Base-by-base conservation (phyloP, 2,329 filamentous ascomycete genomes). In the Diaporthe capsici region DNA sequence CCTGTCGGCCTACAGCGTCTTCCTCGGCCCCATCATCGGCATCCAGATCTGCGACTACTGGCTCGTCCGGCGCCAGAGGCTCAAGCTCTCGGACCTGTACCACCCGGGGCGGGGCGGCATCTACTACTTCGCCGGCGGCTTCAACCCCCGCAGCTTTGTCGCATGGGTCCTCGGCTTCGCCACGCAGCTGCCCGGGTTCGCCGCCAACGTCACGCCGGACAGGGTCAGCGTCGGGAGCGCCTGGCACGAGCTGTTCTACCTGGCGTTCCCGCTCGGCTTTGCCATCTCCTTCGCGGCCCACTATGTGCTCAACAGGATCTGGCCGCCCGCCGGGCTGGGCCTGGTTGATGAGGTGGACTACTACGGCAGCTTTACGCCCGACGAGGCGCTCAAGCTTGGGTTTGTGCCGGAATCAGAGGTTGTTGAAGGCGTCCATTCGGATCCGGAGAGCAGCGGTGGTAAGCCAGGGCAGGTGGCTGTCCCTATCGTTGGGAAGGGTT, bases 1-100 rank as follows among this genome's bases (percentile, higher is more conserved):
- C 1, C 80, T 89, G 22, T 83, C 80, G 8, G 84, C 82, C 2
- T 90, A 86, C 61, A 70, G 65, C 51, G 76, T 77, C 25, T 76
- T 78, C 28, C 74, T 77, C 8, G 77, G 73, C 2, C 76, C 77
- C 12, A 76, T 77, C 28, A 77, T 76, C 31, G 77, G 77, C 15
- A 73, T 78, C 12, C 71, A 75, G 34, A 71, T 75, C 39, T 65
- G 58, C 10, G 76, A 77, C 47, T 78, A 76, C 51, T 77, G 71
- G 60, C 51, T 76, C 51, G 51, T 78, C 34, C 74, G 74, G 17
- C 57, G 60, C 6, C 60, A 44, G 53, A 73, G 71, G 63, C 53
- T 77, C 68, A 78, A 77, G 72, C 51, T 78, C n/a, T 65, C 58
- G 25, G 75, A 77, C 34, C 75, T 77, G 57, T 77, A 77, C 75